Evolutionary conservation across 345 rosid species (phyloP).

Genomic region (Chamaenerion angustifolium): DNA sequence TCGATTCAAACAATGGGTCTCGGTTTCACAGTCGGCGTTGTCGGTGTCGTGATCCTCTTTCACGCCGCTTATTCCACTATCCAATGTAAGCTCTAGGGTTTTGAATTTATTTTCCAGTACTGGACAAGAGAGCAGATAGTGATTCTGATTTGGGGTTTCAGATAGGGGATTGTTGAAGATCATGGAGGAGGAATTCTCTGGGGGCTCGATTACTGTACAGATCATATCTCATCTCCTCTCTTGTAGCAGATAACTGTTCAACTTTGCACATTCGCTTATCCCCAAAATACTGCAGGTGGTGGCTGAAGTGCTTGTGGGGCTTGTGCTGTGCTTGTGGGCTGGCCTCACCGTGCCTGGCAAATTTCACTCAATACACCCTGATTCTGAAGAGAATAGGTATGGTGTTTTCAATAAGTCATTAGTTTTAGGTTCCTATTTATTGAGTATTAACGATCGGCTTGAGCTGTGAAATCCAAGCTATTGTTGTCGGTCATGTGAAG

Average conservation of each 20-base stretch:
- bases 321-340: conserved; percentile 80
- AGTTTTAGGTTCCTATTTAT: background rate
- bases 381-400: conserved; percentile 90
- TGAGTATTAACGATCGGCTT: background rate
- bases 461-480: background rate
- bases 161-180: conserved; percentile 88
- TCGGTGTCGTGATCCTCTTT: conserved; percentile 54
- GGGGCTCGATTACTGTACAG: conserved; percentile 62
- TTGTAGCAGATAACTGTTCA: background rate
- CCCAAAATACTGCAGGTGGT: conserved; percentile 36
- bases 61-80: conserved; percentile 90
- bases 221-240: background rate
- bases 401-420: background rate
- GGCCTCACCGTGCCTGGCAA: conserved; percentile 81
- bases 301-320: conserved; percentile 56
- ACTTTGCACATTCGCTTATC: background rate
- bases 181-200: conserved; percentile 76
- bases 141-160: conserved; percentile 16
- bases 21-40: conserved; percentile 50
- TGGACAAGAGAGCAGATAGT: background rate
- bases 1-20: conserved; percentile 26
- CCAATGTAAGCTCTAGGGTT: conserved; percentile 39
- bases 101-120: background rate
- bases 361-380: conserved; percentile 75
- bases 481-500: background rate